These are phyloP conservation scores for Curvularia sp. DNA, from an alignment of 2,329 filamentous ascomycete species.

Conservation along the genomic window DNA sequence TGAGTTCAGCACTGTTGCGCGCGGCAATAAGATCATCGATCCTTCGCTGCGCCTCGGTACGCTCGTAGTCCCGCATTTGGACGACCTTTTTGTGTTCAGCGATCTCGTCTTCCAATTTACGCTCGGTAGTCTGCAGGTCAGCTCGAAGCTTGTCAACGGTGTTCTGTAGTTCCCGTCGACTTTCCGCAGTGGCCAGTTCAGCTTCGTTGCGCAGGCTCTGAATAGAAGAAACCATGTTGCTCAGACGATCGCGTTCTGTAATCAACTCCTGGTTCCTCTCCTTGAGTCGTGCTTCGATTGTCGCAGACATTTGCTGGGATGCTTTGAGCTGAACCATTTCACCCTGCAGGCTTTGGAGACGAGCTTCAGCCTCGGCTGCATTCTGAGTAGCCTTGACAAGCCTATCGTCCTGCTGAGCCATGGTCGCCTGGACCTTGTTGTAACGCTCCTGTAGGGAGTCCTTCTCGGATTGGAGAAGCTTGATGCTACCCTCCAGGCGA, in stretches of 20 bases:
- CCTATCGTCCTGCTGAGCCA: conserved; percentile 86
- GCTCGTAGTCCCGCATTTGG: conserved; percentile 87
- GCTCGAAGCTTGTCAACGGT: conserved; percentile 80
- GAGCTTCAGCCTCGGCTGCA: conserved; percentile 81
- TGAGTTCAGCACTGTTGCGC: conserved; percentile 81
- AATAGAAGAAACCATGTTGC: conserved; percentile 80
- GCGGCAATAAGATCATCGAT: conserved; percentile 90
- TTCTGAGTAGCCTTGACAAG: conserved; percentile 94
- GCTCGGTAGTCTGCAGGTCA: conserved; percentile 79
- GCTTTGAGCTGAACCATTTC: conserved; percentile 93
- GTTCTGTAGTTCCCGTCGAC: conserved; percentile 77
- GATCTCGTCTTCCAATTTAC: conserved; percentile 80
- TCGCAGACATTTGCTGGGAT: conserved; percentile 93
- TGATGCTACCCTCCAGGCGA: conserved; percentile 88
- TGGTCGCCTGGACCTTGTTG: conserved; percentile 77
- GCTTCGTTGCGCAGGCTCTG: conserved; percentile 93
- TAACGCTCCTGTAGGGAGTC: conserved; percentile 83
- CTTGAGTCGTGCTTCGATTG: conserved; percentile 84
- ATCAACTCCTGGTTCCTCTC: conserved; percentile 86
- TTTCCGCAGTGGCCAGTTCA: conserved; percentile 82
- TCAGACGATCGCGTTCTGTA: conserved; percentile 84
- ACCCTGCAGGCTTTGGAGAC: conserved; percentile 85
- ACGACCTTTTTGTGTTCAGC: conserved; percentile 85
- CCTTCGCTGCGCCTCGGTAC: conserved; percentile 84
- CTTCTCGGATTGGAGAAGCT: conserved; percentile 84